Conservation (phyloP, 2,329 filamentous ascomycete species). For the Microsporum audouinii region DNA sequence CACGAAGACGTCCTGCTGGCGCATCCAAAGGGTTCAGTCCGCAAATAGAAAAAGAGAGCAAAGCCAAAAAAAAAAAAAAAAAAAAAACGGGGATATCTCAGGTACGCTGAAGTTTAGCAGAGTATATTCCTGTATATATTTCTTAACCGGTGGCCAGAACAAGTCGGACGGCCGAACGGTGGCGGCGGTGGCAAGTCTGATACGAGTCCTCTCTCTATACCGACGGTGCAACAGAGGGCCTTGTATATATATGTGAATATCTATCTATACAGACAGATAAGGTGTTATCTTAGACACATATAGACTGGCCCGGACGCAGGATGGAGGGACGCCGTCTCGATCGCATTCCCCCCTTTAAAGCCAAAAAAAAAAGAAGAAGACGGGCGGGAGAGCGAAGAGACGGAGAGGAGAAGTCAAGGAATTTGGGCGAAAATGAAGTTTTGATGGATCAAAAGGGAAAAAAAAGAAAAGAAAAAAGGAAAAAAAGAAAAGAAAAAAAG, state of each 20-base stretch:
- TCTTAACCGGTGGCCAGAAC: neutral
- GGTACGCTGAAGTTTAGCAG: slow-evolving; percentile 2
- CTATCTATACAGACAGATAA: too few relatives aligned
- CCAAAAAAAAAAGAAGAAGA: too few relatives aligned
- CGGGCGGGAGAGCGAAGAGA: neutral
- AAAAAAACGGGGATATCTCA: neutral
- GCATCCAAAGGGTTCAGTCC: slow-evolving; percentile 8
- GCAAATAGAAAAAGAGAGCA: neutral
- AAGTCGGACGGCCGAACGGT: neutral
- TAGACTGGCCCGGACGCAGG: too few relatives aligned
- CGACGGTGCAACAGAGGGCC: neutral
- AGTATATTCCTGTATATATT: neutral
- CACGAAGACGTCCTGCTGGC: slow-evolving; percentile 10
- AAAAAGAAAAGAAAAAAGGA: neutral
- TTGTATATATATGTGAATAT: too few relatives aligned
- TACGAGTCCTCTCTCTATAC: neutral
- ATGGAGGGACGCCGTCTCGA: too few relatives aligned
- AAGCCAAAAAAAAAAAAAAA: neutral
- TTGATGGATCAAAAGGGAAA: neutral
- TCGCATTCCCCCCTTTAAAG: too few relatives aligned
- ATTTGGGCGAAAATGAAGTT: slow-evolving; percentile 6
- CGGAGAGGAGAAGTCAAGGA: slow-evolving; percentile 10
- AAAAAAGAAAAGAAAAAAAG: neutral
- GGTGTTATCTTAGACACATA: too few relatives aligned
- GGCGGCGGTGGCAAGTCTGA: slow-evolving; percentile 2